These are phyloP conservation scores for Suhomyces vadensis DNA, from an alignment of 805 yeast species.

Conservation along the genomic window DNA sequence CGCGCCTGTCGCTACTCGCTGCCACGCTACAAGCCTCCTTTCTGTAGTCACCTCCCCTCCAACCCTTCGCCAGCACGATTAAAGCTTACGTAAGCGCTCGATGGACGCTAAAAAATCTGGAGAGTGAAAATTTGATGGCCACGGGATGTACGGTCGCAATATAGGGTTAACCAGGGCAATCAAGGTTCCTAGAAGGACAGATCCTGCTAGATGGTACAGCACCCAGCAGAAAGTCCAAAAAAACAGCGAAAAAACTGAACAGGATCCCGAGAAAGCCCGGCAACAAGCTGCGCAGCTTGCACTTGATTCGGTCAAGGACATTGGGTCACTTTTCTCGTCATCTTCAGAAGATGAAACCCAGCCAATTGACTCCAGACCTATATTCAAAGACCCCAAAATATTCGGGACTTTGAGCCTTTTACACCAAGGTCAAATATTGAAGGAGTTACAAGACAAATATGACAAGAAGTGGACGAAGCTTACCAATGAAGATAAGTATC, in stretches of 20 bases:
- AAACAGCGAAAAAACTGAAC: not conserved
- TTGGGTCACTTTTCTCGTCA: slow-evolving; percentile 39
- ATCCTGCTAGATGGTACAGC: not conserved
- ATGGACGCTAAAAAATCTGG: not conserved
- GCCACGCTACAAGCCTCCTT: no score
- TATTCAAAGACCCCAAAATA: slow-evolving; percentile 38
- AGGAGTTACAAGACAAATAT: slow-evolving; percentile 50
- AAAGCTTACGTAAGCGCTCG: not conserved
- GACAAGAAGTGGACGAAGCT: slow-evolving; percentile 59
- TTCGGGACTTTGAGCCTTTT: slow-evolving; percentile 40
- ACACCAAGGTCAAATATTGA: slow-evolving; percentile 58
- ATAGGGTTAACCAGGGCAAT: not conserved
- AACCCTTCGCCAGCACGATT: not conserved
- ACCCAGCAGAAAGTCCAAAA: not conserved
- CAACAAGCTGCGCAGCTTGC: slow-evolving; percentile 42
- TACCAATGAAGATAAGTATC: slow-evolving; percentile 49
- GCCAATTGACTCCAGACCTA: slow-evolving; percentile 48
- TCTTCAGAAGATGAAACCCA: slow-evolving; percentile 41
- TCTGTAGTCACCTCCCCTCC: no score
- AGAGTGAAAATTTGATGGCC: not conserved
- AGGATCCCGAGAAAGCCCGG: slow-evolving; percentile 5
- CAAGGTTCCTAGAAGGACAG: not conserved
- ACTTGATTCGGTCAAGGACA: slow-evolving; percentile 40
- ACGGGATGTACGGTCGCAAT: not conserved
- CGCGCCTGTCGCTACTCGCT: no score